Percentiles rank a stretch among this genome's conserved stretches.
Evolutionary conservation across 2,329 filamentous ascomycete genomes (phyloP).

Genomic region (Aspergillus sp.): DNA sequence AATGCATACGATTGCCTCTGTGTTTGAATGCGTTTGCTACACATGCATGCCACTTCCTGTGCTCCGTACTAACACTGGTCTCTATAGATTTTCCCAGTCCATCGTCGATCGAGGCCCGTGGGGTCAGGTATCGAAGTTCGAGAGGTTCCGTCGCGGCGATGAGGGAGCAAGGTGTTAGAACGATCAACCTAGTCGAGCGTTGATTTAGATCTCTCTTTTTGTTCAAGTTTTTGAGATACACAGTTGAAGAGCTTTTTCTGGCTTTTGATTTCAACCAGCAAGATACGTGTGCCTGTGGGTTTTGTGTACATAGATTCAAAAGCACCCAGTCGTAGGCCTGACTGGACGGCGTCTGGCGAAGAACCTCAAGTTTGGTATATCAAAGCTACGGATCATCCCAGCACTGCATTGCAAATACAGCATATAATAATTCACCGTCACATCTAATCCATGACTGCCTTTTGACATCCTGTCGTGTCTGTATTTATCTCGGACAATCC

Average conservation of each 20-base stretch:
- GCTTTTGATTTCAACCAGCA: no score
- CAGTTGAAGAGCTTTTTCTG: neutral
- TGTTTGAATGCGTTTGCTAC: neutral
- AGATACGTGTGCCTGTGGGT: constrained; percentile 2
- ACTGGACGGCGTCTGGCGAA: constrained; percentile 28
- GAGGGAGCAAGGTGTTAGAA: constrained; percentile 37
- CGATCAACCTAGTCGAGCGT: neutral
- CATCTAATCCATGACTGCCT: neutral
- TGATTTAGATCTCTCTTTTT: constrained; percentile 4
- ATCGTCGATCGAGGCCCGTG: constrained; percentile 62
- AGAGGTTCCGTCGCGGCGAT: constrained; percentile 56
- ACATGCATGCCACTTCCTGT: no score
- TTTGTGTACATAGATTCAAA: constrained; percentile 31
- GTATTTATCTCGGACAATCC: neutral
- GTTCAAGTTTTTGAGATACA: neutral
- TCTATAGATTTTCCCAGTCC: constrained; percentile 51
- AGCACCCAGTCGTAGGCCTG: constrained; percentile 15
- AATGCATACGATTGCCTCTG: constrained; percentile 14
- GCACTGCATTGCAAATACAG: neutral
- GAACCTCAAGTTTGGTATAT: constrained; percentile 3
- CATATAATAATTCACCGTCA: neutral
- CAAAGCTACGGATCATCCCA: neutral
- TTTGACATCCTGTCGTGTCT: neutral
- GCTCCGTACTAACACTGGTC: no score
- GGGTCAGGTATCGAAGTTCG: constrained; percentile 80